phyloP scores from a whole-genome alignment of 768 basidiomycete species.

The Cyathus striatus region DNA sequence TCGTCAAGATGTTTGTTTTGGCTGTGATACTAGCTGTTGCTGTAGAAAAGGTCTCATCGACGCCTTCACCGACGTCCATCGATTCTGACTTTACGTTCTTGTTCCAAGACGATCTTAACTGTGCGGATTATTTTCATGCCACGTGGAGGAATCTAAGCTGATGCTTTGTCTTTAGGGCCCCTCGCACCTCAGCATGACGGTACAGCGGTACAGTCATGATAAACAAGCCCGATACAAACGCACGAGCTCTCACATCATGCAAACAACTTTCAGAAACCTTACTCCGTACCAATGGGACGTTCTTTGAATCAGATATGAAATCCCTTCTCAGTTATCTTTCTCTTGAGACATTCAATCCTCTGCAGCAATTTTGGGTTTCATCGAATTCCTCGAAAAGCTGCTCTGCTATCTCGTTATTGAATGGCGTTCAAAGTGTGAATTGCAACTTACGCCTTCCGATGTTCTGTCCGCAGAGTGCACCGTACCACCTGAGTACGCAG shows the following conservation, averaged over 20 bases:
- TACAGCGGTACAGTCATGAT: constrained; percentile 12
- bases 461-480: constrained; percentile 24
- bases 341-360: constrained; percentile 2
- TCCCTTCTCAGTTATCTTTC: constrained; percentile 10
- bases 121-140: constrained; percentile 9
- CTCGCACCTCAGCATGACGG: constrained; percentile 14
- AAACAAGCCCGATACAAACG: constrained; percentile 7
- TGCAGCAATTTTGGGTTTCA: constrained; percentile 13
- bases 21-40: no score
- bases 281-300: constrained; percentile 11
- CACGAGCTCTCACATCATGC: constrained; percentile 11
- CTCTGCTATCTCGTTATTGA: constrained; percentile 9
- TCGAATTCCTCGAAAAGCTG: constrained; percentile 8
- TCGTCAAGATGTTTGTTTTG: no score
- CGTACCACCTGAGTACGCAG: constrained; percentile 16
- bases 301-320: constrained; percentile 12
- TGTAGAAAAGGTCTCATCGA: constrained; percentile 5
- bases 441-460: constrained; percentile 15
- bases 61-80: constrained; percentile 9
- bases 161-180: constrained; percentile 12
- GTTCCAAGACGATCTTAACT: constrained; percentile 28
- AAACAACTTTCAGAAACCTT: constrained; percentile 13
- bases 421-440: constrained; percentile 7
- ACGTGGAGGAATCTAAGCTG: background rate
- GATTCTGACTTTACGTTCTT: constrained; percentile 20